Percentiles rank a stretch among this genome's conserved stretches.
Evolutionary conservation across 208 protist species (phyloP).

Genomic region (Tritrichomonas foetus): DNA sequence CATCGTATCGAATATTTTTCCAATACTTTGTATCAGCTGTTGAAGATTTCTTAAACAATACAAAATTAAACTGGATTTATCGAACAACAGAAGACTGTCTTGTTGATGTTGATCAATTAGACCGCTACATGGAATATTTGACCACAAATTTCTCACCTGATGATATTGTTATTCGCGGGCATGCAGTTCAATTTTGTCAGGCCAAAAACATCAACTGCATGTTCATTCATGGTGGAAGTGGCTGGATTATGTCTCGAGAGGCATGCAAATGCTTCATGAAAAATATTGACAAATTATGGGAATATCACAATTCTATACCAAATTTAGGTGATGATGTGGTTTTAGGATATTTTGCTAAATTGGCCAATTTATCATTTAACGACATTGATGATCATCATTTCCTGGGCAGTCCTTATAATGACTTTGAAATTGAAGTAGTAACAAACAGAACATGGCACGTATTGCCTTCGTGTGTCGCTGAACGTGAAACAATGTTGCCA

Average conservation of each 20-base stretch:
- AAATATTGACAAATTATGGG: not conserved
- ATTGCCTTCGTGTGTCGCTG: too few relatives aligned
- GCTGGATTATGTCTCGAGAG: constrained; percentile 19
- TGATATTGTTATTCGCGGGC: not conserved
- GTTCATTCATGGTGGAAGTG: not conserved
- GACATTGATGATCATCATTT: not conserved
- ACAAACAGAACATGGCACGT: too few relatives aligned
- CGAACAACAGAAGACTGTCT: constrained; percentile 29
- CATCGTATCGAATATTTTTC: not conserved
- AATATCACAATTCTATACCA: not conserved
- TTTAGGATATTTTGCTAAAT: not conserved
- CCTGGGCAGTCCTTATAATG: not conserved
- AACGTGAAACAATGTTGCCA: not conserved
- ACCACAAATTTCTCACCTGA: not conserved
- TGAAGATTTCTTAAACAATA: not conserved
- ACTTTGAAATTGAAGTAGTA: too few relatives aligned
- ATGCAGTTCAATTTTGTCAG: not conserved
- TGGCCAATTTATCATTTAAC: not conserved
- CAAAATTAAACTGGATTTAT: not conserved
- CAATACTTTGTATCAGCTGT: not conserved
- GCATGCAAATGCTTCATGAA: not conserved
- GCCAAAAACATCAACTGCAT: too few relatives aligned
- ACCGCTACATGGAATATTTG: not conserved
- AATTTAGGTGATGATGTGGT: not conserved
- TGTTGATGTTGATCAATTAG: constrained; percentile 15